Evolutionary conservation across 768 basidiomycete species (phyloP).

Genomic region (Macrolepiota albuminosa): DNA sequence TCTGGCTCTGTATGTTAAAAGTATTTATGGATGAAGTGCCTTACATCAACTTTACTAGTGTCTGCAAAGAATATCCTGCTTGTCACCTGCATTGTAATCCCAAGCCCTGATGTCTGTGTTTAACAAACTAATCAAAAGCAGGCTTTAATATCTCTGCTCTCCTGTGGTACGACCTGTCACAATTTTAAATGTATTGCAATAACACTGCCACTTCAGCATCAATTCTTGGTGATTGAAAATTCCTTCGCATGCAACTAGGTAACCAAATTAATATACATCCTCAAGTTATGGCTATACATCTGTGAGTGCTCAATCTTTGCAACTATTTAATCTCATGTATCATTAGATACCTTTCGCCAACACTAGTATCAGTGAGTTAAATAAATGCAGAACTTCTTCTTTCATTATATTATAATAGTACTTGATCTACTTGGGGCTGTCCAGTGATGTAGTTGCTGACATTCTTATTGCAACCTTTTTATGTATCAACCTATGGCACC

Average conservation of each 20-base stretch:
- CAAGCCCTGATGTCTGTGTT: not conserved
- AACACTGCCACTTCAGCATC: too few species aligned
- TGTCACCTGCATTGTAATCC: not conserved
- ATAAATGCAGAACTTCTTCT: too few species aligned
- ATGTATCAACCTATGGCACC: not conserved
- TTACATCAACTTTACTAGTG: not conserved
- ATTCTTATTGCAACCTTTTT: not conserved
- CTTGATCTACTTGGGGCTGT: not conserved
- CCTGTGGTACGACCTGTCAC: not conserved
- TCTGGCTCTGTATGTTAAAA: not conserved
- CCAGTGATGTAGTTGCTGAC: not conserved
- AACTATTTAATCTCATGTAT: not conserved
- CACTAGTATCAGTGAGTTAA: not conserved
- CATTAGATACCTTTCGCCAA: not conserved
- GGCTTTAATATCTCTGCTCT: not conserved
- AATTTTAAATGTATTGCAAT: too few species aligned
- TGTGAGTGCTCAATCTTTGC: too few species aligned
- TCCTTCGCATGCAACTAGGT: not conserved
- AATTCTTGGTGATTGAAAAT: too few species aligned
- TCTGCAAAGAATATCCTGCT: not conserved
- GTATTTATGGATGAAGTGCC: not conserved
- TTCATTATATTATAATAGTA: not conserved
- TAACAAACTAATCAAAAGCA: not conserved
- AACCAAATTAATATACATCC: not conserved
- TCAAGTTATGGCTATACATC: not conserved